A percentile compares a stretch with the other conserved stretches of the same genome.
These are phyloP conservation scores for Aspergillus ochraceoroseus DNA, from an alignment of 2,329 filamentous ascomycete genomes.

Conservation along the genomic window DNA sequence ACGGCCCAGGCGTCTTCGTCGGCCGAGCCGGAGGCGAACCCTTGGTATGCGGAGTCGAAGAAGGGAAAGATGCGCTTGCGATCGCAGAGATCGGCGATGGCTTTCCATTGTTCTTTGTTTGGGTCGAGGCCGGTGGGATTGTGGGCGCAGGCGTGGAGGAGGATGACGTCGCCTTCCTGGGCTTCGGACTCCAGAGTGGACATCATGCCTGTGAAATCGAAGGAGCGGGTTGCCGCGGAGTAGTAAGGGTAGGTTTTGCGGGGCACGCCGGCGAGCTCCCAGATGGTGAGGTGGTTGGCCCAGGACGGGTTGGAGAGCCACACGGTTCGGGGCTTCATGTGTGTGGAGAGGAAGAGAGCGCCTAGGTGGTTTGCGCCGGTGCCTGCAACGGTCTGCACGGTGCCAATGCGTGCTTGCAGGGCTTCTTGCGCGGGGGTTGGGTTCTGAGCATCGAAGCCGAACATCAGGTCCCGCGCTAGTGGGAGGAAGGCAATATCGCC, in stretches of 20 bases:
- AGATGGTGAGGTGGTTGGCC: constrained; percentile 97
- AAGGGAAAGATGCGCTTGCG: constrained; percentile 87
- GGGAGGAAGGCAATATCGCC: constrained; percentile 77
- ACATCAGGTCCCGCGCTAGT: constrained; percentile 81
- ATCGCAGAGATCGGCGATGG: constrained; percentile 72
- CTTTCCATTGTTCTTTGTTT: constrained; percentile 85
- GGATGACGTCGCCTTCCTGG: constrained; percentile 72
- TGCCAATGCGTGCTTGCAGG: constrained; percentile 52
- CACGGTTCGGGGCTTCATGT: constrained; percentile 68
- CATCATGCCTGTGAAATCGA: constrained; percentile 56
- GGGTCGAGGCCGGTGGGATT: constrained; percentile 97
- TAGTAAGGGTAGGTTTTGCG: constrained; percentile 90
- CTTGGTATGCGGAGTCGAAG: constrained; percentile 97
- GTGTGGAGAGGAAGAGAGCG: constrained; percentile 81
- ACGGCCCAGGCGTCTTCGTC: constrained; percentile 81
- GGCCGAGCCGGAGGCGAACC: constrained; percentile 87
- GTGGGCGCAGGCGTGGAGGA: constrained; percentile 92
- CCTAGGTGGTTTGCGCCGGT: constrained; percentile 92
- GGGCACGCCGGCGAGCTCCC: constrained; percentile 66
- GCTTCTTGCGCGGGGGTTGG: constrained; percentile 25
- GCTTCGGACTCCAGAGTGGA: constrained; percentile 82
- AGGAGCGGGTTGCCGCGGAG: constrained; percentile 53
- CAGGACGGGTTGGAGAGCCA: constrained; percentile 95
- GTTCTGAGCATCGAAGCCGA: constrained; percentile 56
- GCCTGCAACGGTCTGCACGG: constrained; percentile 89